Percentiles rank a stretch among this genome's conserved stretches.
Conservation (phyloP, 169 alveolate genomes). For the Plasmodium relictum region DNA sequence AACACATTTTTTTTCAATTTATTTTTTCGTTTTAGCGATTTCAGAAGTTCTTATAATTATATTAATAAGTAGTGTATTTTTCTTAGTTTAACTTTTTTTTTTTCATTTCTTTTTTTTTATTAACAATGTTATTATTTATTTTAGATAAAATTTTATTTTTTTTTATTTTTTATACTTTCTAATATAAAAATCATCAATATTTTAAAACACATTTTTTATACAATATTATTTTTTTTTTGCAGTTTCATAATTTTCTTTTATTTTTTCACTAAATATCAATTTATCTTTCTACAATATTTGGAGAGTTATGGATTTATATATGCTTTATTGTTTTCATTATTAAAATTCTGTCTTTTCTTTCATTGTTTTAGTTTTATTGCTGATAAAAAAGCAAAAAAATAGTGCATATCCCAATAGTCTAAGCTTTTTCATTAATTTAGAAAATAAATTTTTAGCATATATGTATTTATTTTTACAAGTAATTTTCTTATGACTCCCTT, state of each 20-base stretch:
- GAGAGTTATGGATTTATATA: background rate
- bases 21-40: background rate
- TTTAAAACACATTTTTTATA: background rate
- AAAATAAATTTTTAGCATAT: constrained; percentile 3
- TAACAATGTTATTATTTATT: background rate
- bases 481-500: constrained; percentile 1
- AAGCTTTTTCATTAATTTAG: constrained; percentile 13
- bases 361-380: constrained; percentile 17
- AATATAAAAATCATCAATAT: background rate
- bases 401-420: constrained; percentile 52
- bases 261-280: background rate
- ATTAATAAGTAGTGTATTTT: background rate
- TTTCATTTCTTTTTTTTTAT: background rate
- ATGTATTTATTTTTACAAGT: background rate
- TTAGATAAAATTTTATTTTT: too few species aligned
- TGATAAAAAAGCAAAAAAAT: constrained; percentile 46
- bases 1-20: background rate
- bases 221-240: background rate
- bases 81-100: background rate
- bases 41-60: too few species aligned
- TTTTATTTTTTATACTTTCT: too few species aligned
- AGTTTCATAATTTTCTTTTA: background rate
- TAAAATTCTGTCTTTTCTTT: constrained; percentile 6
- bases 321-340: background rate
- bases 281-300: background rate